A percentile compares a stretch with the other conserved stretches of the same genome.
These are phyloP conservation scores for Myxozyma mucilagina DNA, from an alignment of 805 yeast species.

Conservation along the genomic window DNA sequence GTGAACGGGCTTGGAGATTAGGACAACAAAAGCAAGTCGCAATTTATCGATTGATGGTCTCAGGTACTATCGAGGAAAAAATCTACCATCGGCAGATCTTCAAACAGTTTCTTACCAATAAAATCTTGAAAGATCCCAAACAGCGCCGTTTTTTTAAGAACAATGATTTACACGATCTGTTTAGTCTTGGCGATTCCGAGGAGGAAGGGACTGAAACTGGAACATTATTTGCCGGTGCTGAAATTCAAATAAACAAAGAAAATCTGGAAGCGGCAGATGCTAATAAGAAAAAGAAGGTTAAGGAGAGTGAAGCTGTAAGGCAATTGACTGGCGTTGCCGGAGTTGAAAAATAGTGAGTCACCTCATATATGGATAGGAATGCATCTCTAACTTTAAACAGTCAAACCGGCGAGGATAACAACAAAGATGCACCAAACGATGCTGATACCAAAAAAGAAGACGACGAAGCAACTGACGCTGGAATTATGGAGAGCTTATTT, in stretches of 20 bases:
- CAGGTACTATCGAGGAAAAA: slow-evolving; percentile 95
- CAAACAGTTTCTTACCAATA: slow-evolving; percentile 90
- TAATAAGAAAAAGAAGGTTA: slow-evolving; percentile 37
- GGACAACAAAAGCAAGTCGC: slow-evolving; percentile 93
- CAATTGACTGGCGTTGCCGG: slow-evolving; percentile 72
- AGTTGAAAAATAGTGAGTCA: slow-evolving; percentile 60
- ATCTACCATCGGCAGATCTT: slow-evolving; percentile 95
- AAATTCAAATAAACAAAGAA: slow-evolving; percentile 37
- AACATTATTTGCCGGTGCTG: slow-evolving; percentile 56
- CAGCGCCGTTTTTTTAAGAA: slow-evolving; percentile 89
- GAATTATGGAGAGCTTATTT: slow-evolving; percentile 74
- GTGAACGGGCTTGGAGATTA: slow-evolving; percentile 95
- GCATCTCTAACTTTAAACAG: background rate
- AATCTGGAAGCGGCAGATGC: slow-evolving; percentile 36
- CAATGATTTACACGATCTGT: slow-evolving; percentile 87
- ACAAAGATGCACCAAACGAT: background rate
- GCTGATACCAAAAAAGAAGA: background rate
- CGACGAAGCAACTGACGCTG: slow-evolving; percentile 48
- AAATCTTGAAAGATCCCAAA: slow-evolving; percentile 91
- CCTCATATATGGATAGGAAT: slow-evolving; percentile 25
- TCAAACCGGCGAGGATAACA: slow-evolving; percentile 20
- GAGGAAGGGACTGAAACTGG: slow-evolving; percentile 69
- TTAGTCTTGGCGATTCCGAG: slow-evolving; percentile 74
- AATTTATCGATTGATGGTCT: slow-evolving; percentile 86
- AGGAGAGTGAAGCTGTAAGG: slow-evolving; percentile 63